A percentile compares a stretch with the other conserved stretches of the same genome.
These are phyloP conservation scores for Fistulinella cinereoalba DNA, from an alignment of 1,284 basidiomycete species.

Conservation along the genomic window DNA sequence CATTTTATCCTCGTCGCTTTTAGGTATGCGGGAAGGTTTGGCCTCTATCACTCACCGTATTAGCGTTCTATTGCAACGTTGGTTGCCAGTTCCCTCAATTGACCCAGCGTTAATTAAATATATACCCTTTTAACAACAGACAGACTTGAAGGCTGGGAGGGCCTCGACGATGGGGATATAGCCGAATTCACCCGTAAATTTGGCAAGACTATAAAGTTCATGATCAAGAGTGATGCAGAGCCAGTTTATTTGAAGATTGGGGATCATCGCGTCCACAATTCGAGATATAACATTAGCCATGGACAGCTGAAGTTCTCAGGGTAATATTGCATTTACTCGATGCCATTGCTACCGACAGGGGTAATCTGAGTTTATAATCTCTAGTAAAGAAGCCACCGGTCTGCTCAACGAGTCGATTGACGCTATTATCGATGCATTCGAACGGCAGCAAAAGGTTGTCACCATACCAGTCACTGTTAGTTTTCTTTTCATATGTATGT, in stretches of 20 bases:
- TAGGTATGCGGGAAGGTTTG: conserved; percentile 22
- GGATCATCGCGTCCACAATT: background rate
- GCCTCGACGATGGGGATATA: conserved; percentile 20
- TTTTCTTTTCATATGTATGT: too few species aligned
- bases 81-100: conserved; percentile 23
- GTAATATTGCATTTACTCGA: background rate
- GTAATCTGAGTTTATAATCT: conserved; percentile 24
- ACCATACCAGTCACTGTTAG: conserved; percentile 29
- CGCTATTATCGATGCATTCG: conserved; percentile 29
- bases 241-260: conserved; percentile 9
- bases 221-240: conserved; percentile 8
- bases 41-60: conserved; percentile 40
- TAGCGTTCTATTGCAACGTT: conserved; percentile 25
- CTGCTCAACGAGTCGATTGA: conserved; percentile 37
- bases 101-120: background rate
- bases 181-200: conserved; percentile 8
- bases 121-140: conserved; percentile 11
- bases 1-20: background rate
- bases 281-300: background rate
- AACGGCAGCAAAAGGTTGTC: conserved; percentile 27
- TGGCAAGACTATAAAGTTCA: conserved; percentile 6
- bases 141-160: conserved; percentile 25
- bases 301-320: conserved; percentile 15
- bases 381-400: conserved; percentile 42
- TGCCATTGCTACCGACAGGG: conserved; percentile 16